A percentile compares a stretch with the other conserved stretches of the same genome.
Conservation (phyloP, 768 basidiomycete genomes). For the Jaapia argillacea region DNA sequence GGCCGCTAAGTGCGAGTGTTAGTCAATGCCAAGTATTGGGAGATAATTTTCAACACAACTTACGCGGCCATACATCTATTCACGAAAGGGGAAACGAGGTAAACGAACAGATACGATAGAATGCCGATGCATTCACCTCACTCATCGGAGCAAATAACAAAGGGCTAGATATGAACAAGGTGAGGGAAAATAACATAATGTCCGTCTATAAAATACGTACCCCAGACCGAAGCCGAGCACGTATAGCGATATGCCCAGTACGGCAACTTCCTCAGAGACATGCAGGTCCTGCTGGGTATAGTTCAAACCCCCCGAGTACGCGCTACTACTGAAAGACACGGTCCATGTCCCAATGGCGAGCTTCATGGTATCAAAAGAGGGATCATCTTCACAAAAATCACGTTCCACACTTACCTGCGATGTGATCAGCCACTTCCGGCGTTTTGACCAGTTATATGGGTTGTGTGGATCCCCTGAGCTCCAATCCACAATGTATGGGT, state of each 20-base stretch:
- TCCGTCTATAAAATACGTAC: constrained; percentile 15
- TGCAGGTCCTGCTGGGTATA: constrained; percentile 34
- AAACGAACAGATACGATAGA: too few species aligned
- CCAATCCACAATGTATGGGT: constrained; percentile 50
- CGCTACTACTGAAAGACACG: constrained; percentile 49
- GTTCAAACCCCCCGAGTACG: constrained; percentile 42
- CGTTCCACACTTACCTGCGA: constrained; percentile 26
- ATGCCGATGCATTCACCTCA: constrained; percentile 24
- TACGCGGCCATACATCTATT: constrained; percentile 44
- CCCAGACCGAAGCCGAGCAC: constrained; percentile 55
- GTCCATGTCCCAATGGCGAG: constrained; percentile 42
- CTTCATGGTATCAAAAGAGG: constrained; percentile 6
- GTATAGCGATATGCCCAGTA: constrained; percentile 51
- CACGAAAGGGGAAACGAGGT: too few species aligned
- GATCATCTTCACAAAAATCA: constrained; percentile 1
- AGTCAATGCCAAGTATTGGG: neutral
- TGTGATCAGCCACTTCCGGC: constrained; percentile 44
- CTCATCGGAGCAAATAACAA: constrained; percentile 49
- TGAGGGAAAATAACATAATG: constrained; percentile 1
- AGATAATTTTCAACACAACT: constrained; percentile 8
- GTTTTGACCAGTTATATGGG: constrained; percentile 44
- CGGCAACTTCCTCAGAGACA: constrained; percentile 40
- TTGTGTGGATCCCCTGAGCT: constrained; percentile 37
- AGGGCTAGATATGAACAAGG: constrained; percentile 21
- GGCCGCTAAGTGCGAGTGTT: constrained; percentile 33